Conservation (phyloP, 2,329 filamentous ascomycete genomes). For the Pseudogymnoascus sp. region DNA sequence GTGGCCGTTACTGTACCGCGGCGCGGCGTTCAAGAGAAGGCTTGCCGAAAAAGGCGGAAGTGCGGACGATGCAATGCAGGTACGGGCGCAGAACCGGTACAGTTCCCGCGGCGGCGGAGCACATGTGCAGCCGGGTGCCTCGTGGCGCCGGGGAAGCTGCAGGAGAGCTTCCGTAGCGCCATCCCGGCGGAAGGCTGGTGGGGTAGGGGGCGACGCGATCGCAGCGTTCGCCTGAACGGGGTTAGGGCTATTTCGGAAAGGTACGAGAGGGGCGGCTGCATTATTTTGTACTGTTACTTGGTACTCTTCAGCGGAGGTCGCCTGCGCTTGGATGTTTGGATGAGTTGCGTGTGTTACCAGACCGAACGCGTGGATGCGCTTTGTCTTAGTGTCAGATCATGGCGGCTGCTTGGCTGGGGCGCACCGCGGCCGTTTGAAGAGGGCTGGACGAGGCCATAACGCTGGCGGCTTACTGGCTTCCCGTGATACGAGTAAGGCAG, state of each 20-base stretch:
- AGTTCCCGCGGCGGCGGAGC: not conserved
- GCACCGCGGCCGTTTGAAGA: not conserved
- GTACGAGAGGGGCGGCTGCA: not conserved
- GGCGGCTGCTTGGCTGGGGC: not conserved
- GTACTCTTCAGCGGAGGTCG: not conserved
- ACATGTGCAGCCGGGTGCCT: not conserved
- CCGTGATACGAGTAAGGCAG: not conserved
- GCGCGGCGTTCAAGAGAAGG: not conserved
- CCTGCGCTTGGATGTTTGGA: not conserved
- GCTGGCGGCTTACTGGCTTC: not conserved
- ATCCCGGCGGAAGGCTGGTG: not conserved
- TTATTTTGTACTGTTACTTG: not conserved
- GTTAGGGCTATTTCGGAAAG: not conserved
- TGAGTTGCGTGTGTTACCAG: not conserved
- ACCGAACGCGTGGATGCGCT: not conserved
- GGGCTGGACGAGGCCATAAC: not conserved
- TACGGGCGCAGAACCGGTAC: not conserved
- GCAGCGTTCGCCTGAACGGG: not conserved
- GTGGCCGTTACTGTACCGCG: not conserved
- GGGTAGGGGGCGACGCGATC: not conserved
- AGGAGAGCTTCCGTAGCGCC: not conserved
- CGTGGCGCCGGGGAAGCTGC: not conserved
- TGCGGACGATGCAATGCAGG: not conserved
- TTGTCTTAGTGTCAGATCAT: not conserved
- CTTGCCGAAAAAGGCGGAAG: not conserved